These are phyloP conservation scores for Aspergillus sergii DNA, from an alignment of 2,329 filamentous ascomycete genomes.

Conservation along the genomic window DNA sequence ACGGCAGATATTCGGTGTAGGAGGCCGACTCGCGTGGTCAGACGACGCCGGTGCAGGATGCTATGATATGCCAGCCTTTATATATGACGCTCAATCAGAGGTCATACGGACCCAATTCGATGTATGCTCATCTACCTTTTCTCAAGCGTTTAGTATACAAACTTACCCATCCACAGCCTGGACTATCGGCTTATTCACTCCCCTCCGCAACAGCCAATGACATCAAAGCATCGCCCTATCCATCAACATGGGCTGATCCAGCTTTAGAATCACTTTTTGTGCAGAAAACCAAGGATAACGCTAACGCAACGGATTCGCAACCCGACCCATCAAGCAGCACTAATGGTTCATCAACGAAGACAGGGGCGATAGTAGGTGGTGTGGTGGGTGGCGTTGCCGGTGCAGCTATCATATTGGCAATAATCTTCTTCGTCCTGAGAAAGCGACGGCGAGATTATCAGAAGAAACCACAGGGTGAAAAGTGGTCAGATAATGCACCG, in stretches of 20 bases:
- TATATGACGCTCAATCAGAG: constrained; percentile 20
- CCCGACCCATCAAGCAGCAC: not conserved
- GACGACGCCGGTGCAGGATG: constrained; percentile 11
- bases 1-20: constrained; percentile 17
- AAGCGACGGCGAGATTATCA: not conserved
- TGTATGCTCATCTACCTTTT: constrained; percentile 1
- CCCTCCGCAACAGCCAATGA: constrained; percentile 9
- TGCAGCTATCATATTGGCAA: not conserved
- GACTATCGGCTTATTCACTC: constrained; percentile 11
- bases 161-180: constrained; percentile 3
- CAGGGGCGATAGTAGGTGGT: constrained; percentile 16
- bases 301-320: not conserved
- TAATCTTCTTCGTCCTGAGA: not conserved
- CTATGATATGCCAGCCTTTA: constrained; percentile 15
- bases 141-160: not conserved
- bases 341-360: not conserved
- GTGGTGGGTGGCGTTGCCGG: constrained; percentile 18
- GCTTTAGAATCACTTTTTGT: not conserved
- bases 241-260: constrained; percentile 3
- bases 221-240: constrained; percentile 12
- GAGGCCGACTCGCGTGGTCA: constrained; percentile 15
- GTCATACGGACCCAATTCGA: constrained; percentile 9
- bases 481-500: not conserved
- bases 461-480: not conserved
- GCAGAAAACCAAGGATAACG: not conserved